These are phyloP conservation scores for Zygosaccharomyces pseudorouxii DNA, from an alignment of 805 yeast species.

Conservation along the genomic window DNA sequence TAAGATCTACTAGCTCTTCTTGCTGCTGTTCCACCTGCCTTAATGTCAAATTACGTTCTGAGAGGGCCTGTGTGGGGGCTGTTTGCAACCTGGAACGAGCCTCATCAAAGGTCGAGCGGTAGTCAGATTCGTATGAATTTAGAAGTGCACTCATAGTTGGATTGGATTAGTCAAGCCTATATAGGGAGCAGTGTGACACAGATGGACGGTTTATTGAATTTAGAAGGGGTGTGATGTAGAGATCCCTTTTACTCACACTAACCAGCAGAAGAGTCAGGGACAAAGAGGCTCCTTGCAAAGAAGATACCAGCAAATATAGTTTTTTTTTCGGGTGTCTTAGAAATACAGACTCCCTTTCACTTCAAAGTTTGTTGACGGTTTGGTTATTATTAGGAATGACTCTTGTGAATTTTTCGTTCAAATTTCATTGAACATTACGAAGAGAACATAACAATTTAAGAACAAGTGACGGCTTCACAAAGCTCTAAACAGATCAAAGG, in stretches of 20 bases:
- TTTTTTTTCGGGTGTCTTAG: neutral
- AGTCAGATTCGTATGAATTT: constrained; percentile 39
- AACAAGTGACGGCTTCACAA: neutral
- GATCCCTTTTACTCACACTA: neutral
- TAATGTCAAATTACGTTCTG: constrained; percentile 25
- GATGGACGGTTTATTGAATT: neutral
- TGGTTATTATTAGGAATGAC: neutral
- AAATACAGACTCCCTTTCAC: neutral
- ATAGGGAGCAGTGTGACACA: neutral
- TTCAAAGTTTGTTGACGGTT: neutral
- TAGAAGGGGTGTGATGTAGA: neutral
- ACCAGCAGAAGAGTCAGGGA: neutral
- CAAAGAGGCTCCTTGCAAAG: neutral
- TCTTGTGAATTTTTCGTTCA: neutral
- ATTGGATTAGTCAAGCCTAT: neutral
- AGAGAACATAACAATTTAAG: neutral
- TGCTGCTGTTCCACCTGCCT: constrained; percentile 30
- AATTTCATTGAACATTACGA: neutral
- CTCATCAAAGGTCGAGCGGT: constrained; percentile 30
- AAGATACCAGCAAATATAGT: neutral
- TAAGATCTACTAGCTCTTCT: constrained; percentile 47
- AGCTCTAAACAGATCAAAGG: neutral
- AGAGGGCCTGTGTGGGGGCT: constrained; percentile 20
- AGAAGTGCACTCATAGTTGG: constrained; percentile 27
- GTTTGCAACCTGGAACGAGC: constrained; percentile 18